Evolutionary conservation across 2,329 filamentous ascomycete species (phyloP).

Genomic region (Talaromyces sp.): DNA sequence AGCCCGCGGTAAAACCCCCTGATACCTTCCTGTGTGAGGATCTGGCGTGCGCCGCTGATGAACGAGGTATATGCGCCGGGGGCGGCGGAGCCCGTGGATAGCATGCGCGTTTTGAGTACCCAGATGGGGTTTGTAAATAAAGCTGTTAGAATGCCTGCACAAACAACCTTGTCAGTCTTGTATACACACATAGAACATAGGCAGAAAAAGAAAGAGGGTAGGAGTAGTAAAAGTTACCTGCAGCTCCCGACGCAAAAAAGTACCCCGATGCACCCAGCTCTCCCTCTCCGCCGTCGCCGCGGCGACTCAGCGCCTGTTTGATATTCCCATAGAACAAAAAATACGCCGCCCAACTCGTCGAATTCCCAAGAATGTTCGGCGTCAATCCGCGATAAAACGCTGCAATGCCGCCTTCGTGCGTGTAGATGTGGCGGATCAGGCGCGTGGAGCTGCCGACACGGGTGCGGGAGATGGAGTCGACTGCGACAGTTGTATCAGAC

Average conservation of each 20-base stretch:
- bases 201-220: too few relatives aligned
- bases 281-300: neutral
- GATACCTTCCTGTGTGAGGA: constrained; percentile 67
- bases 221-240: constrained; percentile 38
- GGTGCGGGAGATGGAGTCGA: constrained; percentile 45
- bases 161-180: too few relatives aligned
- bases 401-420: constrained; percentile 52
- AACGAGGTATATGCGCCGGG: constrained; percentile 79
- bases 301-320: constrained; percentile 40
- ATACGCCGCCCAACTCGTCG: constrained; percentile 84
- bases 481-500: too few relatives aligned
- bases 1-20: constrained; percentile 84
- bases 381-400: constrained; percentile 85
- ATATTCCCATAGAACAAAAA: constrained; percentile 69
- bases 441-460: constrained; percentile 49
- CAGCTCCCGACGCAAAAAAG: constrained; percentile 66
- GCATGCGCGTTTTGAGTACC: constrained; percentile 97
- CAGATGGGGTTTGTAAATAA: constrained; percentile 90
- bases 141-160: constrained; percentile 71
- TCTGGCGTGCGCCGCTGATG: constrained; percentile 60
- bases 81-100: constrained; percentile 70
- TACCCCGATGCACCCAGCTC: constrained; percentile 64
- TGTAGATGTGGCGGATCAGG: constrained; percentile 48
- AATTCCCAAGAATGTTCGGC: constrained; percentile 88
- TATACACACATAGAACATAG: too few relatives aligned